Evolutionary conservation across 306 rosid genomes (phyloP).

Genomic region (Casuarina cunninghamiana): DNA sequence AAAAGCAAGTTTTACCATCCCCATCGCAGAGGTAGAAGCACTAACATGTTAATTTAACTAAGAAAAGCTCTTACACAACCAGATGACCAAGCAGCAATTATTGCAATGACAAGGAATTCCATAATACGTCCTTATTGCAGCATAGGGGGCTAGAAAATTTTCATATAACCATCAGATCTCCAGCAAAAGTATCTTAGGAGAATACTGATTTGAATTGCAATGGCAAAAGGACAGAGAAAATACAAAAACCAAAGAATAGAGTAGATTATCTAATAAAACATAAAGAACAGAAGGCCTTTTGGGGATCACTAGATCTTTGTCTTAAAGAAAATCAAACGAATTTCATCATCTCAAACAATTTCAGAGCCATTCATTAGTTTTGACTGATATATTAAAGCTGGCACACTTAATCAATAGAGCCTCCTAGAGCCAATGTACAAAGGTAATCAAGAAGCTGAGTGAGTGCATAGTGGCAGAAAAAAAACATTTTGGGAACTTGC

Average conservation of each 20-base stretch:
- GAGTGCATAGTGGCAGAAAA: no score
- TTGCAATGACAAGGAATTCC: neutral
- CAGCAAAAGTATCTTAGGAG: neutral
- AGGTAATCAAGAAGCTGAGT: no score
- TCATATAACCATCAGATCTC: neutral
- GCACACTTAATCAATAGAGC: neutral
- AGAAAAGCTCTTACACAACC: neutral
- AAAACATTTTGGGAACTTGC: no score
- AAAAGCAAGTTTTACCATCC: neutral
- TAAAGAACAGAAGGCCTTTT: neutral
- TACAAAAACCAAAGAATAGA: neutral
- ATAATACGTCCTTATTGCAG: neutral
- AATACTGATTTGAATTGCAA: neutral
- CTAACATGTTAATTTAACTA: neutral
- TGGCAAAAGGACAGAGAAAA: neutral
- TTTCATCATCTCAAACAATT: constrained; percentile 1
- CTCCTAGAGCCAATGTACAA: no score
- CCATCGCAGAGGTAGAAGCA: neutral
- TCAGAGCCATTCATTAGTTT: neutral
- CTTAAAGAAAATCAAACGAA: neutral
- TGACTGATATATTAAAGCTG: neutral
- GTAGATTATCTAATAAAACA: neutral
- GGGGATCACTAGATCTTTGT: neutral
- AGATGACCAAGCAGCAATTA: neutral
- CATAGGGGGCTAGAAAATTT: neutral